Percentiles rank a stretch among this genome's conserved stretches.
These are phyloP conservation scores for Vigna unguiculata DNA, from an alignment of 306 rosid genomes.

Conservation along the genomic window DNA sequence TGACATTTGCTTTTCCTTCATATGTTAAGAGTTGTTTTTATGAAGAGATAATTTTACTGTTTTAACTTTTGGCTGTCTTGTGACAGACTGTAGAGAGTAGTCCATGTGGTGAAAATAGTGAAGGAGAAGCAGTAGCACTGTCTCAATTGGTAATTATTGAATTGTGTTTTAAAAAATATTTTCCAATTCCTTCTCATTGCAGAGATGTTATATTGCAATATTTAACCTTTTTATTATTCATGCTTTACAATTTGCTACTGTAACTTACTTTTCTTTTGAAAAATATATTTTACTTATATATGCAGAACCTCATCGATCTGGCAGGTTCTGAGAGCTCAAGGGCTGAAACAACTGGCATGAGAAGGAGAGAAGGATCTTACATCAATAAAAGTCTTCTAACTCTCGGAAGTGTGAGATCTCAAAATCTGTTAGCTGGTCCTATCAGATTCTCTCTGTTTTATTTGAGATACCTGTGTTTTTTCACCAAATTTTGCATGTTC, in stretches of 20 bases:
- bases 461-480: slow-evolving; percentile 5
- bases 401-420: slow-evolving; percentile 96
- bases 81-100: slow-evolving; percentile 96
- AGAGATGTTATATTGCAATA: not conserved
- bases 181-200: slow-evolving; percentile 26
- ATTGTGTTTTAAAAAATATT: slow-evolving; percentile 36
- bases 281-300: slow-evolving; percentile 59
- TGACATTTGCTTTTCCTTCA: not conserved
- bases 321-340: slow-evolving; percentile 99
- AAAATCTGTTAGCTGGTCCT: slow-evolving; percentile 37
- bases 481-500: not conserved
- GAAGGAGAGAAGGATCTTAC: slow-evolving; percentile 98
- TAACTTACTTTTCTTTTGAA: slow-evolving; percentile 44
- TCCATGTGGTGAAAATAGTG: slow-evolving; percentile 81
- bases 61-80: slow-evolving; percentile 44
- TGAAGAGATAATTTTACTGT: not conserved
- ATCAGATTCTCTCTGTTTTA: slow-evolving; percentile 13
- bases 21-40: not conserved
- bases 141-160: slow-evolving; percentile 82
- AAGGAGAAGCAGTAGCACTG: slow-evolving; percentile 90
- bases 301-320: slow-evolving; percentile 99
- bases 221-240: slow-evolving; percentile 35
- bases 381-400: slow-evolving; percentile 96
- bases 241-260: slow-evolving; percentile 36
- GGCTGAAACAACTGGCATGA: slow-evolving; percentile 96